Evolutionary conservation across 139 green algal genomes (phyloP), one percentile per base, ranked within the genome.

Genomic region (Closterium sp.): DNA sequence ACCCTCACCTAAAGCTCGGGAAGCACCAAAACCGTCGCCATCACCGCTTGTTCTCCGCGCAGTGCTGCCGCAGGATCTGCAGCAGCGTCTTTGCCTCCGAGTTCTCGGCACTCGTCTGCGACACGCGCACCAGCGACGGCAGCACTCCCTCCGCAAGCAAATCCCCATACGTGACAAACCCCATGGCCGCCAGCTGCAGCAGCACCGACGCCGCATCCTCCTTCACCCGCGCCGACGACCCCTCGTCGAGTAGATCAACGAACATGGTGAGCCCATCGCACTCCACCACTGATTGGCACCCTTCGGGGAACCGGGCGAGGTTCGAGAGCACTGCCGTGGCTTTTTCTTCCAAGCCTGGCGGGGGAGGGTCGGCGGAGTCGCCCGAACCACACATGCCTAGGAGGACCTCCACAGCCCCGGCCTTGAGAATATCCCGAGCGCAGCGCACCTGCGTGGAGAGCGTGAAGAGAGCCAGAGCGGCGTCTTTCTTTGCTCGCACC

Each of bases 401-500:
- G 24, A 92, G 31, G n/a, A 89, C n/a, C 42, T 92, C 30, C 27
- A 92, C 45, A 24, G 79, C 89, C n/a, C 89, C 89, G 7, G 24
- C 27, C 6, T 42, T 87, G 9, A 92, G n/a, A 28, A 92, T 87
- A 27, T 84, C 42, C 10, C 32, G 31, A 6, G 31, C 31, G 86
- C 45, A 88, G 27, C 24, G 24, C 10, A 22, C 70, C 7, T 92
- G 31, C 10, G 88, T 90, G 21, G 88, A 31, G 24, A 93, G 91
- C 2, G 88, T 93, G 86, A 93, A 93, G 27, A 93, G 91, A n/a
- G 86, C 85, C 3, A 91, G 88, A 2, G 91, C 29, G 2, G 91
- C 91, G 31, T 93, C 91, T 32, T 93, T 90, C 89, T 91, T 89
- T 17, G 29, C 86, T 4, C 89, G 50, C 34, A 45, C 34, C n/a